phyloP scores from a whole-genome alignment of 2,329 filamentous ascomycete species.

The Pseudonectria foliicola region DNA sequence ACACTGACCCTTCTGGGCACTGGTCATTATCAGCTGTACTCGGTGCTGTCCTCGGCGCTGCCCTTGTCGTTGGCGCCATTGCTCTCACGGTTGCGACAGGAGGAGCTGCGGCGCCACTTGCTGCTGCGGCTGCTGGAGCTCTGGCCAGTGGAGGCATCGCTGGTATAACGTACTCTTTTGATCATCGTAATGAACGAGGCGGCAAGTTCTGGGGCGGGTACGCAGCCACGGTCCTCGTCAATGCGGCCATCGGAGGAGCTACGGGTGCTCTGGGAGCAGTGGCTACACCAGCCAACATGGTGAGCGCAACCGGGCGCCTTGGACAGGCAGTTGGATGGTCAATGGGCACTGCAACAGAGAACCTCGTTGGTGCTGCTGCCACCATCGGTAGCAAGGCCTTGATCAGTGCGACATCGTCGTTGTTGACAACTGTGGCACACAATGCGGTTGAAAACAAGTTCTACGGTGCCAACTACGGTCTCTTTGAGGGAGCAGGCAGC shows the following conservation, averaged over 20 bases:
- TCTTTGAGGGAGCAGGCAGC: neutral
- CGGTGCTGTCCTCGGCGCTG: slow-evolving; percentile 1
- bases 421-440: neutral
- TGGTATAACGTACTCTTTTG: neutral
- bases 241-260: slow-evolving; percentile 1
- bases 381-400: neutral
- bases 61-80: neutral
- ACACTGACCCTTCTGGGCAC: slow-evolving; percentile 5
- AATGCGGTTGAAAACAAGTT: neutral
- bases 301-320: neutral
- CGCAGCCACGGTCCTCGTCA: neutral
- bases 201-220: neutral
- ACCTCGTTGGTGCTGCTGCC: too few species aligned
- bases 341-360: too few species aligned
- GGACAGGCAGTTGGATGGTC: neutral
- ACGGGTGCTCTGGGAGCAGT: neutral
- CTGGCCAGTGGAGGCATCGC: neutral
- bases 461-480: neutral
- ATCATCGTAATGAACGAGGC: neutral
- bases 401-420: neutral
- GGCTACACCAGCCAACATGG: neutral
- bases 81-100: slow-evolving; percentile 1
- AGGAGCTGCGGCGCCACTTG: neutral
- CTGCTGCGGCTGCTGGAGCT: neutral
- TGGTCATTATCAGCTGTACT: slow-evolving; percentile 1